Evolutionary conservation across 169 alveolate species (phyloP).

Genomic region (Plasmodium gallinaceum): DNA sequence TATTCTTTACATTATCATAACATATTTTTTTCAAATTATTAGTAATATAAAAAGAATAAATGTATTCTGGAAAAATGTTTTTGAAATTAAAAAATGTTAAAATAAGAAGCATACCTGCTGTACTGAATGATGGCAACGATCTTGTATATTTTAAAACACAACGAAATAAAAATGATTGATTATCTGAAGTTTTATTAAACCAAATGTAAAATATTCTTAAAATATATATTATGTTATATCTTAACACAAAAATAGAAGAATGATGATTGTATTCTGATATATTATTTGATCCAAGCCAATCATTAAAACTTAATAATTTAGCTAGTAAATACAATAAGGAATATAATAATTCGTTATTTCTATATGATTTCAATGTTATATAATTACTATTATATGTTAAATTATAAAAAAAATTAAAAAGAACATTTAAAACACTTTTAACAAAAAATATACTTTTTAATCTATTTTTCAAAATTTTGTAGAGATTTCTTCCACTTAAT

Average conservation of each 20-base stretch:
- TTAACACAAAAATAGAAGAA: slow-evolving; percentile 55
- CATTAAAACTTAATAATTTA: slow-evolving; percentile 68
- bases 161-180: slow-evolving; percentile 74
- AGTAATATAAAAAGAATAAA: slow-evolving; percentile 59
- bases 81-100: slow-evolving; percentile 57
- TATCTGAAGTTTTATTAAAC: slow-evolving; percentile 73
- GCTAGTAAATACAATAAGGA: slow-evolving; percentile 48
- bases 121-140: slow-evolving; percentile 54
- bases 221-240: slow-evolving; percentile 63
- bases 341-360: slow-evolving; percentile 65
- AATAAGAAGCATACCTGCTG: slow-evolving; percentile 62
- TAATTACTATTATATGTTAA: slow-evolving; percentile 31
- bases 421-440: slow-evolving; percentile 47
- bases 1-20: slow-evolving; percentile 10
- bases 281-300: slow-evolving; percentile 75
- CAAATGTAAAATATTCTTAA: slow-evolving; percentile 67
- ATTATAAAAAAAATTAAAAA: slow-evolving; percentile 69
- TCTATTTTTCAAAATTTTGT: slow-evolving; percentile 41
- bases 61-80: slow-evolving; percentile 44
- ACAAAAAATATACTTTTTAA: slow-evolving; percentile 33
- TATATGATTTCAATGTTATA: slow-evolving; percentile 47
- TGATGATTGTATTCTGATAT: slow-evolving; percentile 74
- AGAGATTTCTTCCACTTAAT: slow-evolving; percentile 68
- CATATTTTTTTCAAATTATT: slow-evolving; percentile 60
- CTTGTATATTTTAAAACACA: slow-evolving; percentile 62